phyloP scores from a whole-genome alignment of 2,329 filamentous ascomycete genomes.

The Microsporum audouinii region DNA sequence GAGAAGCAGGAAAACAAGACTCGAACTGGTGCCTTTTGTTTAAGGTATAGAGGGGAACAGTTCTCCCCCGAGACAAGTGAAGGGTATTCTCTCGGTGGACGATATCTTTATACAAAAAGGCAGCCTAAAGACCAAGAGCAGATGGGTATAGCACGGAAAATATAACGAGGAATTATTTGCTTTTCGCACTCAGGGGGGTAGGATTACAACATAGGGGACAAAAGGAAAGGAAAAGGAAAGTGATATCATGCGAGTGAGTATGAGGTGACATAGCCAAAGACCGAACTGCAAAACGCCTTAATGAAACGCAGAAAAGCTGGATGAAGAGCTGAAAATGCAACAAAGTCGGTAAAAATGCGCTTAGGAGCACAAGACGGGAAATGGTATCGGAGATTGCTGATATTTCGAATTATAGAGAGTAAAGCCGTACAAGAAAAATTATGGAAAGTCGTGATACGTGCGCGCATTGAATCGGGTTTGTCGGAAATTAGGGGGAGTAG shows the following conservation, averaged over 20 bases:
- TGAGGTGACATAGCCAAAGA: not conserved
- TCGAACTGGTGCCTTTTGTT: not conserved
- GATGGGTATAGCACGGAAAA: not conserved
- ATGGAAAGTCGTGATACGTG: conserved; percentile 4
- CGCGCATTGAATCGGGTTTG: not conserved
- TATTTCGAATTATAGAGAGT: conserved; percentile 2
- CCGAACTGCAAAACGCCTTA: not conserved
- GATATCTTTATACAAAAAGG: not conserved
- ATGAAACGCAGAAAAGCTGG: conserved; percentile 1
- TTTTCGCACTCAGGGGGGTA: conserved; percentile 2
- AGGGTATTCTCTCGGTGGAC: not conserved
- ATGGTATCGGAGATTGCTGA: conserved; percentile 4
- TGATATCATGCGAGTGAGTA: conserved; percentile 1
- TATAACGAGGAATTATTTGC: conserved; percentile 5
- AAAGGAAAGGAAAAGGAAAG: not conserved
- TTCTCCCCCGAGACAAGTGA: not conserved
- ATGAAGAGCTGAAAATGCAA: not conserved
- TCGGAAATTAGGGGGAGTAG: conserved; percentile 10
- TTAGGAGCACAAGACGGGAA: not conserved
- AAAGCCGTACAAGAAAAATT: not conserved
- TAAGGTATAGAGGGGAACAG: not conserved
- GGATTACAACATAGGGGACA: not conserved
- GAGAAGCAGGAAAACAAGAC: not conserved
- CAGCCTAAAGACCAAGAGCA: not conserved
- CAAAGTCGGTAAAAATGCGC: not conserved